Base-by-base conservation (phyloP, 345 rosid species). In the Lenwebbia sp. region DNA sequence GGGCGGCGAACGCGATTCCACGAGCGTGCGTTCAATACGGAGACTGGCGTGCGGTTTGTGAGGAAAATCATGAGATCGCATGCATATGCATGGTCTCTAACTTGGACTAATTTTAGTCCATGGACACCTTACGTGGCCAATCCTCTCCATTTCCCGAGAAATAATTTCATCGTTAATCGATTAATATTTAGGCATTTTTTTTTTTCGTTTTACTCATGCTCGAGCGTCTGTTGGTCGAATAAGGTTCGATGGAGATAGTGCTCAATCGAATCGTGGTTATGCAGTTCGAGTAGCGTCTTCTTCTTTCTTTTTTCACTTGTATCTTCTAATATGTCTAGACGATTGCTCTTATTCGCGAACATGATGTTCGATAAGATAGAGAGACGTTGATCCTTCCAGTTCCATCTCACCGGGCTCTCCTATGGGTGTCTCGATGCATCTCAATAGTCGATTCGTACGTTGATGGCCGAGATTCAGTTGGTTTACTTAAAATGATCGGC, bases 201-300 rank as follows among this genome's bases (percentile, higher is more conserved):
- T 19, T 52, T 14, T 7, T 7, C n/a, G 22, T 7, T 3, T 15
- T 0, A 1, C 41, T 4, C 41, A 0, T 5, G 0, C 23, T 0
- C 19, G 23, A 6, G 5, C 40, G 11, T 6, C 33, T 7, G 40
- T 28, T 7, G 40, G 1, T 62, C 19, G 40, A 28, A 14, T 3
- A 28, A 28, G 22, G 74, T 14, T 10, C 2, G 11, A 15, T 62
- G 2, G 41, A 15, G 75, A 30, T 30, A 1, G 41, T 21, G 19
- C 75, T 1, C 9, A 0, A 28, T 62, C 1, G 41, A 62, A 1
- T 7, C 41, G 5, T 1, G 3, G 75, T 15, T 3, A 7, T 1
- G 1, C 3, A 0, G 75, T 28, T 6, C 74, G 15, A 60, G 37
- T 0, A 1, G 0, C 7, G 5, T 15, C 50, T 28, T 28, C 40